Percentiles rank a stretch among this genome's conserved stretches.
These are phyloP conservation scores for Caryopteris hybrid DNA, from an alignment of 305 asterid genomes.

Conservation along the genomic window DNA sequence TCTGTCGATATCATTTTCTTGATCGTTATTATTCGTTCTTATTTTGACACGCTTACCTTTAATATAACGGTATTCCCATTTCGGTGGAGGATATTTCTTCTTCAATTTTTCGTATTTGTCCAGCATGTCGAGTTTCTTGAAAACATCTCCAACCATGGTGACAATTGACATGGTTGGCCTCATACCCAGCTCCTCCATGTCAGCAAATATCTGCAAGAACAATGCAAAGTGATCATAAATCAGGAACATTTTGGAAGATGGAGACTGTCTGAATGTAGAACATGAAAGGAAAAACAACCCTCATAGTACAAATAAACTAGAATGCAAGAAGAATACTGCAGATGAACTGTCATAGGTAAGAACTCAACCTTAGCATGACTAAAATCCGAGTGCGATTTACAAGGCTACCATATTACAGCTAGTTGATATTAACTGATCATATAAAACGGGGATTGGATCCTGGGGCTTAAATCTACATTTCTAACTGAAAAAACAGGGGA, in stretches of 20 bases:
- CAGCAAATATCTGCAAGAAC: conserved; percentile 66
- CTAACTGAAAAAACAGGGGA: too few species aligned
- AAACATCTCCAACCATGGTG: conserved; percentile 68
- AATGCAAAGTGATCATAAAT: background rate
- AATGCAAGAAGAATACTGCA: too few species aligned
- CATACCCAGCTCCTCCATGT: conserved; percentile 93
- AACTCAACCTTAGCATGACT: background rate
- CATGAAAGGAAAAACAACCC: background rate
- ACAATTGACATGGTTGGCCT: conserved; percentile 57
- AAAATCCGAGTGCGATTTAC: background rate
- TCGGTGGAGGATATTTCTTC: conserved; percentile 79
- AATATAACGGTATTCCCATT: conserved; percentile 72
- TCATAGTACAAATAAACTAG: too few species aligned
- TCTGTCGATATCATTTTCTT: background rate
- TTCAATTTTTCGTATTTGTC: conserved; percentile 62
- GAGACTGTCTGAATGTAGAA: background rate
- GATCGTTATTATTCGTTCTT: too few species aligned
- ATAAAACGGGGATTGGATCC: too few species aligned
- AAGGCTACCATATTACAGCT: background rate
- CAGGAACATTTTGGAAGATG: background rate
- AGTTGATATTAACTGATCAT: too few species aligned
- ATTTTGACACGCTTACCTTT: conserved; percentile 78
- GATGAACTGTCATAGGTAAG: too few species aligned
- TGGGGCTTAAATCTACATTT: too few species aligned
- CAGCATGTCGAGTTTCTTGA: conserved; percentile 67